Evolutionary conservation across 495 filamentous ascomycete genomes (phyloP).

Genomic region (Massariosphaeria phaeospora): DNA sequence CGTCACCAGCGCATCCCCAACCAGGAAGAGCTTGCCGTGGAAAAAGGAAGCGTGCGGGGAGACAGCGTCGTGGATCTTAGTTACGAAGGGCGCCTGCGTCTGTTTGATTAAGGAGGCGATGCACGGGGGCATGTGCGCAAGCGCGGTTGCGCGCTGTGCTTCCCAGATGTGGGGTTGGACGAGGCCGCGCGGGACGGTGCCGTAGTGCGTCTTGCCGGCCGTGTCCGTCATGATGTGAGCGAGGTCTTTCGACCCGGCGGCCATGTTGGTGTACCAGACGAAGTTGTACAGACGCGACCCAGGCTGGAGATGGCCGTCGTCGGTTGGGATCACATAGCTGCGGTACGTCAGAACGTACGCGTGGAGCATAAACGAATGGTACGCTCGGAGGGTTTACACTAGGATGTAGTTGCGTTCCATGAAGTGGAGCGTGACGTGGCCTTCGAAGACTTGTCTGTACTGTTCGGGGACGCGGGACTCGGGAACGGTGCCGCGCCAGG

Average conservation of each 20-base stretch:
- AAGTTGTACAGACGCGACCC: conserved; percentile 48
- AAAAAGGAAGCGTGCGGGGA: conserved; percentile 44
- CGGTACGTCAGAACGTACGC: not conserved
- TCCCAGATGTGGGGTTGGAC: conserved; percentile 44
- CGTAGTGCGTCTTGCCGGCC: conserved; percentile 42
- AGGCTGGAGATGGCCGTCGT: conserved; percentile 46
- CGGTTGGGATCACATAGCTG: conserved; percentile 40
- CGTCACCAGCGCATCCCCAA: conserved; percentile 54
- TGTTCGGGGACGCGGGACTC: conserved; percentile 6
- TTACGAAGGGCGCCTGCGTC: conserved; percentile 49
- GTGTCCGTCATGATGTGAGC: conserved; percentile 51
- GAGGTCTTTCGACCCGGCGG: conserved; percentile 43
- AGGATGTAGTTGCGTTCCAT: conserved; percentile 43
- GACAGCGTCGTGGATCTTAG: conserved; percentile 50
- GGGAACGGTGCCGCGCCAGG: conserved; percentile 49
- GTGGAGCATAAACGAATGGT: conserved; percentile 27
- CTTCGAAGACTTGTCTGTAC: conserved; percentile 12
- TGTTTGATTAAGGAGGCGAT: conserved; percentile 50
- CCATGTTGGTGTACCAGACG: conserved; percentile 54
- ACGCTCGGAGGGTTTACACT: conserved; percentile 42
- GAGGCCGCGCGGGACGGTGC: conserved; percentile 49
- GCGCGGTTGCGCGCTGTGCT: conserved; percentile 38
- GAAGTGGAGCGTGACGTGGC: not conserved
- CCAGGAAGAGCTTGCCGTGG: conserved; percentile 48
- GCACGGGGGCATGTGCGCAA: conserved; percentile 42